phyloP scores from a whole-genome alignment of 2,329 filamentous ascomycete species.

The Fusarium duplospermum region DNA sequence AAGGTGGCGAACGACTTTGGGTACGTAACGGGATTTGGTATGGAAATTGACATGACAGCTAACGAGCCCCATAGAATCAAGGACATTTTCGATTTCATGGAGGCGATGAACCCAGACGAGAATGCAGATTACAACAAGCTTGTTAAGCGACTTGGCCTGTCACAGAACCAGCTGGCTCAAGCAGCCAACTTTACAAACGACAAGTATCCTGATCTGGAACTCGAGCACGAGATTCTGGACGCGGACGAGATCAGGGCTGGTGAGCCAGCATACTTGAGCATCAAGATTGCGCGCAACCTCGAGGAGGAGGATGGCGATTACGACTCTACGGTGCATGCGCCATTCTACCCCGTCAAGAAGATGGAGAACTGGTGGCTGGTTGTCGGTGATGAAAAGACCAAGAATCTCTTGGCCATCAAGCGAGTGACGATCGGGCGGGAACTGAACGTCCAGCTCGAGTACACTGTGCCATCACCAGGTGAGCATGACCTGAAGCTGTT shows the following conservation, averaged over 20 bases:
- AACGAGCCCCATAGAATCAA: constrained; percentile 72
- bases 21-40: constrained; percentile 58
- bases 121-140: constrained; percentile 84
- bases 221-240: constrained; percentile 89
- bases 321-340: constrained; percentile 89
- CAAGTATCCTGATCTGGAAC: constrained; percentile 94
- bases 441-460: constrained; percentile 85
- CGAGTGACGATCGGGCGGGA: constrained; percentile 86
- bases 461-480: constrained; percentile 85
- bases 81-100: constrained; percentile 98
- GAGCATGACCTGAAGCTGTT: constrained; percentile 90
- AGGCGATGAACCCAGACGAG: constrained; percentile 96
- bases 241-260: constrained; percentile 83
- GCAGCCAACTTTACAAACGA: constrained; percentile 96
- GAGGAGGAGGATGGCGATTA: constrained; percentile 72
- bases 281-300: constrained; percentile 86
- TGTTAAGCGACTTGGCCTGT: constrained; percentile 81
- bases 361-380: constrained; percentile 99
- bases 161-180: constrained; percentile 84
- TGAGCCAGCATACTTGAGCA: constrained; percentile 82
- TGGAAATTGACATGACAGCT: constrained; percentile 38
- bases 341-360: constrained; percentile 93
- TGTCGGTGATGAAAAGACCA: constrained; percentile 90
- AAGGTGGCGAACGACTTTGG: constrained; percentile 83
- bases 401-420: constrained; percentile 92